Evolutionary conservation across 192 early-diverging fungal species (phyloP).

Genomic region (Rhizophagus clarus): DNA sequence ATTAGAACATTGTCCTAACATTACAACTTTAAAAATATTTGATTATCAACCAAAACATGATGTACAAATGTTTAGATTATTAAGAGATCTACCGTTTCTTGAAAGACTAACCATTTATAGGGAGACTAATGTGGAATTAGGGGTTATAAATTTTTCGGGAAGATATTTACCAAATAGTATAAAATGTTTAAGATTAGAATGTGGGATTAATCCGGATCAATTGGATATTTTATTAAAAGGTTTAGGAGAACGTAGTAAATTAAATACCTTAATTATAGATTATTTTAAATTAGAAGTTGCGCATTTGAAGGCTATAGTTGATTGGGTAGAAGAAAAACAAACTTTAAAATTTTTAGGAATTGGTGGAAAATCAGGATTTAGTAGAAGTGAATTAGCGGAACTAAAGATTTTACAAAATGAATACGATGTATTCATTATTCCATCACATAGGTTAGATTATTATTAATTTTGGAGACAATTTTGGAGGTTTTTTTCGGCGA

Average conservation of each 20-base stretch:
- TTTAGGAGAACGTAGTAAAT: background rate
- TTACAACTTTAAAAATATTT: background rate
- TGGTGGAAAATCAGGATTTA: background rate
- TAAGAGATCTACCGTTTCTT: background rate
- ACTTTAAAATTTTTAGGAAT: constrained; percentile 9
- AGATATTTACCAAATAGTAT: background rate
- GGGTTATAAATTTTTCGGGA: constrained; percentile 7
- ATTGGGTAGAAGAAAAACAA: background rate
- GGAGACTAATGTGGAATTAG: constrained; percentile 8
- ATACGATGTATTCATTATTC: constrained; percentile 5
- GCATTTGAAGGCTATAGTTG: background rate
- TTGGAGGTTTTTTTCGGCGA: too few species aligned
- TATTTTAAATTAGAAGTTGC: background rate
- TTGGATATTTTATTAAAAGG: background rate
- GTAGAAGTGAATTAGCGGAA: background rate
- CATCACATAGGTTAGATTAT: background rate
- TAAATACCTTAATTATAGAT: constrained; percentile 3
- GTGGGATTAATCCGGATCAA: background rate
- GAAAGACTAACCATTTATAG: background rate
- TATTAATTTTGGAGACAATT: background rate
- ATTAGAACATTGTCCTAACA: background rate
- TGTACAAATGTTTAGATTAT: background rate
- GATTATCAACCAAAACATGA: constrained; percentile 16
- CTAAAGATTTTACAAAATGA: background rate
- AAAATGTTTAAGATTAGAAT: constrained; percentile 13